Evolutionary conservation across 2,329 filamentous ascomycete genomes (phyloP).

Genomic region (Tolypocladium nubicola): DNA sequence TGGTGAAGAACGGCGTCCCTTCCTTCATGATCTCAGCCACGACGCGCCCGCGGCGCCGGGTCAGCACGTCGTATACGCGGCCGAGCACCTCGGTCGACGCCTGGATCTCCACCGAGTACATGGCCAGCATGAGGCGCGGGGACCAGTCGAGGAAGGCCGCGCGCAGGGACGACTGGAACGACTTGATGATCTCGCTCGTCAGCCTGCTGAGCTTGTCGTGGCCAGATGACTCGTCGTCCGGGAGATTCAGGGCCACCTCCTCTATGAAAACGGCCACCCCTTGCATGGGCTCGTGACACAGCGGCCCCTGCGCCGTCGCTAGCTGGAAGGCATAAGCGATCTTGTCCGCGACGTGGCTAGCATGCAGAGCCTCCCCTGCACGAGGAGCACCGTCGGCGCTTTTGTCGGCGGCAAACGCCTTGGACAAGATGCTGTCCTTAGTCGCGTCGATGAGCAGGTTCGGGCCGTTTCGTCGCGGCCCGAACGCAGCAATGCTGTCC

Average conservation of each 20-base stretch:
- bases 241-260: constrained; percentile 53
- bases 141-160: constrained; percentile 92
- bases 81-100: constrained; percentile 91
- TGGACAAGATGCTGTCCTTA: constrained; percentile 56
- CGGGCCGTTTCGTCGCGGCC: constrained; percentile 72
- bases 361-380: constrained; percentile 39
- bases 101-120: constrained; percentile 98
- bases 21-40: constrained; percentile 87
- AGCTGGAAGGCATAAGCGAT: constrained; percentile 92
- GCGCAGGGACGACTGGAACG: constrained; percentile 72
- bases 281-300: constrained; percentile 89
- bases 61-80: constrained; percentile 95
- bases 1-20: constrained; percentile 93
- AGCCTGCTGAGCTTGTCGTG: constrained; percentile 64
- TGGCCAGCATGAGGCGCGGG: constrained; percentile 85
- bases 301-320: constrained; percentile 74
- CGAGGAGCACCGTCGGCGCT: constrained; percentile 21
- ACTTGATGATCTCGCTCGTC: constrained; percentile 88
- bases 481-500: constrained; percentile 81
- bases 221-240: constrained; percentile 43
- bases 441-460: constrained; percentile 86
- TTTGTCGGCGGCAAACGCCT: constrained; percentile 45
- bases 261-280: constrained; percentile 88
- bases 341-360: constrained; percentile 75
- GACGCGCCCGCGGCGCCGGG: constrained; percentile 79